Evolutionary conservation across 352 stramenopile genomes (phyloP), one percentile per base, ranked within the genome.

Genomic region (Peronospora destructor): DNA sequence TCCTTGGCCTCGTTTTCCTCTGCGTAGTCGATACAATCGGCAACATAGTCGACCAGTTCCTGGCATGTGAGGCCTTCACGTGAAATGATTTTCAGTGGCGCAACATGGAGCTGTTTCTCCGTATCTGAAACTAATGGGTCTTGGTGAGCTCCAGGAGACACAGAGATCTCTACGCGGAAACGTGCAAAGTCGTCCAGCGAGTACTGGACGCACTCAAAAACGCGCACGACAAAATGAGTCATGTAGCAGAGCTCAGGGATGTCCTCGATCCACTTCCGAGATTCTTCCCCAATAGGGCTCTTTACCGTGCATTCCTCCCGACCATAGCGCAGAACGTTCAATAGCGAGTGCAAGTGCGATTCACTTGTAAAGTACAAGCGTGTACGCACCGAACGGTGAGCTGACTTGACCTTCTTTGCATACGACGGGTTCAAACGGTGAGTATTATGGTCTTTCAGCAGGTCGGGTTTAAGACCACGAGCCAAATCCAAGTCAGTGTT

Each of bases 361-460:
- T 99, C 97, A 23, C 91, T 98, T 13, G 97, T 99, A 62, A 99
- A 99, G 63, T 99, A 99, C 13, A 99, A 75, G 1, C 97, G 87
- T 23, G 96, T 99, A 51, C 97, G 94, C 46, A 99, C 96, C 6
- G 92, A 88, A 28, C 96, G 83, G 38, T 96, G 91, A 50, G 97
- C 89, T 11, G 92, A 98, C 61, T 91, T 94, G 63, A 94, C 76
- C 52, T 87, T 82, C 55, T 87, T 90, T 10, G 75, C 80, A 57
- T 91, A 94, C 12, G 68, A 82, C 46, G 83, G 80, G 34, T 94
- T 88, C 17, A 94, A 47, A 1, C 83, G 83, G 46, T 94, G 80
- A 3, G 81, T 94, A 45, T 83, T 74, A 45, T 75, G 71, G 49
- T 91, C 67, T 34, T 76, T 68, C 2, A 85, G 36, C 16, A 71